phyloP scores from a whole-genome alignment of 75 land plant species.

The Picea glauca region DNA sequence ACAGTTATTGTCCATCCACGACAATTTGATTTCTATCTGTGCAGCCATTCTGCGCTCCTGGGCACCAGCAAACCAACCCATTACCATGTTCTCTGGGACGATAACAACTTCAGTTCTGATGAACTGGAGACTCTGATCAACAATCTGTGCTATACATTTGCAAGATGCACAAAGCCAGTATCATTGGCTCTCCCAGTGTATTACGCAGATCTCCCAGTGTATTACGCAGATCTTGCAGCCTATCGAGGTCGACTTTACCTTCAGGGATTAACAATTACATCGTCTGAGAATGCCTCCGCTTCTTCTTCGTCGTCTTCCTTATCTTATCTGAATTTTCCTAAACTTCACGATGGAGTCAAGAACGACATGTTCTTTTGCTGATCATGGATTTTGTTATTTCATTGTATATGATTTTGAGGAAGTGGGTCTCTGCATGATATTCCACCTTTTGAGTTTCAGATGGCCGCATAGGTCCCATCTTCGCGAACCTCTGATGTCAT shows the following conservation, averaged over 20 bases:
- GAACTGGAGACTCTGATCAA: conserved; percentile 41
- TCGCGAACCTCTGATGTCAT: too few species aligned
- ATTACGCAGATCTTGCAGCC: conserved; percentile 68
- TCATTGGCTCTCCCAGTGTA: conserved; percentile 66
- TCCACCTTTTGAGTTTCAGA: too few species aligned
- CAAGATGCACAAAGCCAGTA: conserved; percentile 60
- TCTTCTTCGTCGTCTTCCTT: conserved; percentile 15
- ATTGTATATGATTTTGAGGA: too few species aligned
- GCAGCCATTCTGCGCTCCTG: conserved; percentile 48
- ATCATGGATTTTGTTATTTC: not conserved
- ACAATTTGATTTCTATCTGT: conserved; percentile 56
- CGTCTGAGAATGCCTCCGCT: not conserved
- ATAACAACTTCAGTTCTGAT: conserved; percentile 42
- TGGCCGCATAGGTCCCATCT: too few species aligned
- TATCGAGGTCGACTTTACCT: conserved; percentile 49
- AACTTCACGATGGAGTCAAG: not conserved
- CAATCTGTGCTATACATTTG: conserved; percentile 56
- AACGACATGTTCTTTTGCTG: conserved; percentile 11
- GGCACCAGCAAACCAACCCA: conserved; percentile 66
- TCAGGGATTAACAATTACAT: conserved; percentile 13
- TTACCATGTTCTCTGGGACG: conserved; percentile 53
- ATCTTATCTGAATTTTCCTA: not conserved
- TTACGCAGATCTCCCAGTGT: conserved; percentile 71
- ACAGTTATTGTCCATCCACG: conserved; percentile 38
- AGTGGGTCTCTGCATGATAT: too few species aligned